Percentiles rank a stretch among this genome's conserved stretches.
Evolutionary conservation across 176 grass and related monocot genomes (phyloP).

Genomic region (Poa annua): DNA sequence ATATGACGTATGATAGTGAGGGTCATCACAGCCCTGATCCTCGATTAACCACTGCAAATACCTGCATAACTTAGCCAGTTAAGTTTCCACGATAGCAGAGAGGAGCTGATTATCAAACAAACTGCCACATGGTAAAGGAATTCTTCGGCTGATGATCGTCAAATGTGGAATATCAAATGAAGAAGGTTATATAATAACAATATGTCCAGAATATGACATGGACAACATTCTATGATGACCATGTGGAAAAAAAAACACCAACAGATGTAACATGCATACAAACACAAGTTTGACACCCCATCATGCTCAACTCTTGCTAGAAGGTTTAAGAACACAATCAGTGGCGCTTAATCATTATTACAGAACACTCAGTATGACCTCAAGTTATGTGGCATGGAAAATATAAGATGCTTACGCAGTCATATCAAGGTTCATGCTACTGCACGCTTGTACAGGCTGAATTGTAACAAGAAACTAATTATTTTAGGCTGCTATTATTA

Average conservation of each 20-base stretch:
- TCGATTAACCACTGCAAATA: conserved; percentile 98
- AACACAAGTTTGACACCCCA: not conserved
- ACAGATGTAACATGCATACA: not conserved
- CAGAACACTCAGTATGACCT: not conserved
- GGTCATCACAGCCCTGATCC: conserved; percentile 80
- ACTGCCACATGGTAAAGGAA: not conserved
- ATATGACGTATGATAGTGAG: conserved; percentile 89
- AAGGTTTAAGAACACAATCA: not conserved
- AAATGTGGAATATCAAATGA: not conserved
- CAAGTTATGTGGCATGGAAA: conserved; percentile 8
- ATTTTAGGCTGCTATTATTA: not conserved
- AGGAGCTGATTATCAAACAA: conserved; percentile 1
- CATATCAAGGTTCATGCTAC: not conserved
- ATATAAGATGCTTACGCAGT: not conserved
- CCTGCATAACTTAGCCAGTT: conserved; percentile 46
- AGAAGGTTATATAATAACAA: conserved; percentile 9
- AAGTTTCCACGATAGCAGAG: conserved; percentile 26
- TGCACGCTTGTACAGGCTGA: not conserved
- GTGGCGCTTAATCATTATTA: not conserved
- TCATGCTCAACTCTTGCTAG: conserved; percentile 13
- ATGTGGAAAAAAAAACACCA: not conserved
- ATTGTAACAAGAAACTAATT: not conserved
- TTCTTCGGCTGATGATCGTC: not conserved
- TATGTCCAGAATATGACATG: not conserved
- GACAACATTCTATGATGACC: conserved; percentile 8